These are phyloP conservation scores for Coleophoma crateriformis DNA, from an alignment of 2,329 filamentous ascomycete genomes.

Conservation along the genomic window DNA sequence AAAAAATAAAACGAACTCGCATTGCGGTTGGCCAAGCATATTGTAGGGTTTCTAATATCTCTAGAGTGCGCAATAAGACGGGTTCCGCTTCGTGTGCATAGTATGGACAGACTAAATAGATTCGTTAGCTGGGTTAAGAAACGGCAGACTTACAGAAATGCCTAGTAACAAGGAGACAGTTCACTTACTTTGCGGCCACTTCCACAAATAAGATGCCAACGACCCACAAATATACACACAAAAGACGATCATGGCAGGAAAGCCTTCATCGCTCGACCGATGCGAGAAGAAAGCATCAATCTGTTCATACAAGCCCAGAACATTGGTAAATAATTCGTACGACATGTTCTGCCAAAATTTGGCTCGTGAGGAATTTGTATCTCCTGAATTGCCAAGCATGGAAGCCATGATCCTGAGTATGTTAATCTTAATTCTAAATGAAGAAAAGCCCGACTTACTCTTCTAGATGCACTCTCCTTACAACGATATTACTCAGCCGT, in stretches of 20 bases:
- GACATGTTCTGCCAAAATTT: conserved; percentile 25
- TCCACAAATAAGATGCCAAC: conserved; percentile 27
- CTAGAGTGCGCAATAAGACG: conserved; percentile 20
- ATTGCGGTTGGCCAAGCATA: conserved; percentile 17
- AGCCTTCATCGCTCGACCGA: conserved; percentile 22
- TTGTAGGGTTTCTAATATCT: conserved; percentile 19
- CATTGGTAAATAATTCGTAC: conserved; percentile 29
- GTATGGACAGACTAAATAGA: conserved; percentile 16
- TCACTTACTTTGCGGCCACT: conserved; percentile 16
- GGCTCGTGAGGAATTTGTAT: conserved; percentile 9
- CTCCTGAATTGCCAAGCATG: neutral
- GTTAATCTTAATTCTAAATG: neutral
- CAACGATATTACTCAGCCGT: conserved; percentile 30
- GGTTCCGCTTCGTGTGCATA: conserved; percentile 18
- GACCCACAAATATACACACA: conserved; percentile 35
- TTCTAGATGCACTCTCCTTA: conserved; percentile 28
- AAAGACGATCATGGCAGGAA: conserved; percentile 29
- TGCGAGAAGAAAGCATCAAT: conserved; percentile 27
- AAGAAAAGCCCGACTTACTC: conserved; percentile 4
- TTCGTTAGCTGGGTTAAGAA: neutral
- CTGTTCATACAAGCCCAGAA: conserved; percentile 29
- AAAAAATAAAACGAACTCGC: neutral
- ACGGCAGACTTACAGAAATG: no score
- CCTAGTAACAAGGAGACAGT: no score
- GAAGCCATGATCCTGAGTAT: neutral